Base-by-base conservation (phyloP, 495 filamentous ascomycete species). In the Penicillium cinerascens region DNA sequence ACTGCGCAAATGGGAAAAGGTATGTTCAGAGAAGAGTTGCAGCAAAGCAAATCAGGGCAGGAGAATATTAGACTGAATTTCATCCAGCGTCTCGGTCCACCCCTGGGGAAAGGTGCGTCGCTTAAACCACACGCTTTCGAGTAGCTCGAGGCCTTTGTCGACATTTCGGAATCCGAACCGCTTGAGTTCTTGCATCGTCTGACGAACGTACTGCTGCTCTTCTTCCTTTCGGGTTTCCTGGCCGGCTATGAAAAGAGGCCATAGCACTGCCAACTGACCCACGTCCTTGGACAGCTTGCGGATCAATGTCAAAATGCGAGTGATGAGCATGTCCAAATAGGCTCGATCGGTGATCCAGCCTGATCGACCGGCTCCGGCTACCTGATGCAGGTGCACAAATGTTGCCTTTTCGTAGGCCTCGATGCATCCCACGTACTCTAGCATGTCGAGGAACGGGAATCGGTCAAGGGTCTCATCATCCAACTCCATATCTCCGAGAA, bases 341-440 rank as follows among this genome's bases (percentile, higher is more conserved):
- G 54, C 54, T 41, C 51, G 55, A 29, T 68, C 65, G 0, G 65
- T 49, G 20, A 68, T 61, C 52, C 59, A 58, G 27, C 61, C 59
- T 6, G 65, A 65, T 42, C 71, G 66, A 11, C 55, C 66, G 22
- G 63, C 68, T n/a, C 64, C 68, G 25, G 55, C 68, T 8, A 74
- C 51, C 47, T 71, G 65, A 49, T 72, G 66, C 9, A 74, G 54
- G 46, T 65, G 68, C 2, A 74, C 56, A 21, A 65, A 64, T 3
- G 71, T 72, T 11, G 71, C 71, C 44, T 74, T 72, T 26, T 74
- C 71, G 44, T 72, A 74, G 0, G 69, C 68, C 41, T 74, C 71
- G 27, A 74, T 67, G 40, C 71, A 72, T 8, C 69, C 71, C 4
- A 60, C 66, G 47, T 74, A 71, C 39, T 72, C 71, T 2, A 74